Conservation (phyloP, 768 basidiomycete species). For the Sporobolomyces phaffii region DNA sequence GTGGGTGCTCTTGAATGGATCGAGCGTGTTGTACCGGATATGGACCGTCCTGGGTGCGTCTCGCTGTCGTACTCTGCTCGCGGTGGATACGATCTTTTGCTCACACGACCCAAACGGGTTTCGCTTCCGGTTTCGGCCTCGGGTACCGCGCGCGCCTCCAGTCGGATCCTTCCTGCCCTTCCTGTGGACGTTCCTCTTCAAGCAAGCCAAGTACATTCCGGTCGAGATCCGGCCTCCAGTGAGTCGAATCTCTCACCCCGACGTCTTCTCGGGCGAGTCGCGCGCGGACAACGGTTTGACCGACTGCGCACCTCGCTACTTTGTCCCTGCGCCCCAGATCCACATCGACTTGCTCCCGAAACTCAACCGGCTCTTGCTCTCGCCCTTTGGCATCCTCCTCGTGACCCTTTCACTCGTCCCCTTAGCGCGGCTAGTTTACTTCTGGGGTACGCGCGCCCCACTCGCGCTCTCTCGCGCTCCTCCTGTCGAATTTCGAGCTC, state of each 20-base stretch:
- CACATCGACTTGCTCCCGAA: slow-evolving; percentile 34
- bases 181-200: slow-evolving; percentile 32
- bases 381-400: slow-evolving; percentile 9
- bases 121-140: background rate
- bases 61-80: background rate
- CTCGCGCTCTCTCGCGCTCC: background rate
- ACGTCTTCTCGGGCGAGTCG: background rate
- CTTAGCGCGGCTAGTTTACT: slow-evolving; percentile 26
- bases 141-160: background rate
- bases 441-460: slow-evolving; percentile 1
- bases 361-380: slow-evolving; percentile 17
- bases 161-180: slow-evolving; percentile 27
- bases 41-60: slow-evolving; percentile 33
- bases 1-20: slow-evolving; percentile 31
- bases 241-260: background rate
- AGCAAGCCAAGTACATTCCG: slow-evolving; percentile 32
- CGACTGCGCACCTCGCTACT: background rate
- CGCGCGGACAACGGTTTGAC: background rate
- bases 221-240: slow-evolving; percentile 24
- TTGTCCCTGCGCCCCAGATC: slow-evolving; percentile 10
- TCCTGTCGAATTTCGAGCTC: background rate
- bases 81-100: background rate
- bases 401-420: slow-evolving; percentile 28
- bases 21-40: background rate
- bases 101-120: background rate